phyloP scores from a whole-genome alignment of 352 stramenopile genomes.

The Globisporangium nunn region DNA sequence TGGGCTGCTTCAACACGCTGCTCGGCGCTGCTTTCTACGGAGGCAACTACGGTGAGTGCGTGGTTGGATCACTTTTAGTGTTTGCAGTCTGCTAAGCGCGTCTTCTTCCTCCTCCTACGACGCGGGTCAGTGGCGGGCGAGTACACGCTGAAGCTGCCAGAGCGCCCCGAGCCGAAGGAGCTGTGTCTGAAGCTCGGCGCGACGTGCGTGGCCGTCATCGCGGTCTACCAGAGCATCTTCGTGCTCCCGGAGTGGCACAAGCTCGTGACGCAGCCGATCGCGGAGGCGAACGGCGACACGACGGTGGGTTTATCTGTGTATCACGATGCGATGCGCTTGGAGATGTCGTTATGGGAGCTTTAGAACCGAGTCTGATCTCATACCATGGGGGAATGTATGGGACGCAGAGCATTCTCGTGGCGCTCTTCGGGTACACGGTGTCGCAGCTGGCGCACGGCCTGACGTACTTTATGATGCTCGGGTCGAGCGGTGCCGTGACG shows the following conservation, averaged over 20 bases:
- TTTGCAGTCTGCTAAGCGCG: no score
- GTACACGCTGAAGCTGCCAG: conserved; percentile 74
- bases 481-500: conserved; percentile 72
- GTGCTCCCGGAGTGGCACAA: conserved; percentile 69
- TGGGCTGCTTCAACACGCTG: conserved; percentile 81
- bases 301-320: conserved; percentile 13
- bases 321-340: no score
- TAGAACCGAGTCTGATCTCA: no score
- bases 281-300: conserved; percentile 62
- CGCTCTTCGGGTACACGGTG: conserved; percentile 63
- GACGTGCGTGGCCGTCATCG: conserved; percentile 65
- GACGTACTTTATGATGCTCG: conserved; percentile 84
- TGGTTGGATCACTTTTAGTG: no score
- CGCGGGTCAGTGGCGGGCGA: conserved; percentile 48
- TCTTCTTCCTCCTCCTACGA: no score
- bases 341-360: no score
- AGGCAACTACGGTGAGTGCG: conserved; percentile 59
- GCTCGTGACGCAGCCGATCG: conserved; percentile 69
- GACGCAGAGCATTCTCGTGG: conserved; percentile 39
- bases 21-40: conserved; percentile 78
- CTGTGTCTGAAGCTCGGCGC: conserved; percentile 77
- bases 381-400: no score
- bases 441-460: conserved; percentile 77
- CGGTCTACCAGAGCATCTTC: conserved; percentile 75
- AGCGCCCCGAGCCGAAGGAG: conserved; percentile 63